These are phyloP conservation scores for Endocladia muricata DNA, from an alignment of 31 red algal genomes.

Conservation along the genomic window DNA sequence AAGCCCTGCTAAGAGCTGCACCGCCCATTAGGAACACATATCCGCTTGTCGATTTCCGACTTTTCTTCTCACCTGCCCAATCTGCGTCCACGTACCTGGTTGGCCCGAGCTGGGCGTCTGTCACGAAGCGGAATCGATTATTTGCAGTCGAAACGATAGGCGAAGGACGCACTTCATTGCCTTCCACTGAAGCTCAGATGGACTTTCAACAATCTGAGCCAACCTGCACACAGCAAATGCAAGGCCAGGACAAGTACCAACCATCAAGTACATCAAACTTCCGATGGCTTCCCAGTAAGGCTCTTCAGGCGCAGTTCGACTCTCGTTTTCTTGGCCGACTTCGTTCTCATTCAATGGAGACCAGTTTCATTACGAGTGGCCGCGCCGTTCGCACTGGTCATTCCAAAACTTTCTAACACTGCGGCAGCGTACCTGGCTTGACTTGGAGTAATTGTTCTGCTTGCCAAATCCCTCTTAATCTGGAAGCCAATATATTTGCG, in stretches of 20 bases:
- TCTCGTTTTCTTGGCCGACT: not conserved
- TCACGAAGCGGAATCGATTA: not conserved
- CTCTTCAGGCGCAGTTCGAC: not conserved
- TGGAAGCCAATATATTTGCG: not conserved
- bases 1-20: not conserved
- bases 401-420: not conserved
- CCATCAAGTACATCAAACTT: not conserved
- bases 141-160: not conserved
- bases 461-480: not conserved
- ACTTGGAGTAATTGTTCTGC: not conserved
- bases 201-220: no score
- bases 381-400: not conserved
- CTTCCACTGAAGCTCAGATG: no score
- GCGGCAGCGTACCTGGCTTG: not conserved
- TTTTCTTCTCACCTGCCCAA: not conserved
- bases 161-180: not conserved
- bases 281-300: not conserved
- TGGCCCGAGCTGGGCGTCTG: not conserved
- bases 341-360: not conserved
- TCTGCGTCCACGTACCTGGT: not conserved
- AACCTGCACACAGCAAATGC: no score
- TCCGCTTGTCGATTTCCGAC: slow-evolving; percentile 5
- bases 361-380: not conserved
- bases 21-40: not conserved
- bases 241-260: not conserved